phyloP scores from a whole-genome alignment of 257 asterid genomes.

The Solanum tarijense region DNA sequence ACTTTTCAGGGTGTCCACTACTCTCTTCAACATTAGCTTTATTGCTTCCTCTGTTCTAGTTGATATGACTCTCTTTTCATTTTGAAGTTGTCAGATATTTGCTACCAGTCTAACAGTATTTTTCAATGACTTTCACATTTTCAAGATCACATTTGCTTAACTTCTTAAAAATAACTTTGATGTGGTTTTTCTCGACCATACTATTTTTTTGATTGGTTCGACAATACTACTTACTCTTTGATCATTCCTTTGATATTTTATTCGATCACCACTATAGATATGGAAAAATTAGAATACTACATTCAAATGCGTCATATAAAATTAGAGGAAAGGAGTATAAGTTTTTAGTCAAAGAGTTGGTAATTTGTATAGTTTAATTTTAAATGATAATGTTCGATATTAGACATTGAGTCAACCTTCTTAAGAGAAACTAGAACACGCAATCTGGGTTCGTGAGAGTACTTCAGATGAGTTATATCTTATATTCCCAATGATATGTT shows the following conservation, averaged over 20 bases:
- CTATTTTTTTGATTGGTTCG: background rate
- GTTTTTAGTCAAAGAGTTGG: background rate
- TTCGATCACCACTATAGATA: background rate
- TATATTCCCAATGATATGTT: too few species aligned
- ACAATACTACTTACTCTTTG: background rate
- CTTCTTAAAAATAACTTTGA: background rate
- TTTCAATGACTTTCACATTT: too few species aligned
- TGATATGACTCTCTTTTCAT: too few species aligned
- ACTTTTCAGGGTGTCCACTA: background rate
- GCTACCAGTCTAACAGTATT: too few species aligned
- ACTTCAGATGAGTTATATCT: background rate
- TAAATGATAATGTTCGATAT: background rate
- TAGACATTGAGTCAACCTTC: background rate
- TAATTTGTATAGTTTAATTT: too few species aligned
- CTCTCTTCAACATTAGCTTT: too few species aligned
- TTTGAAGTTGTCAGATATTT: too few species aligned
- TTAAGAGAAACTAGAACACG: background rate
- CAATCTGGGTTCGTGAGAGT: background rate
- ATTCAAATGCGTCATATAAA: background rate
- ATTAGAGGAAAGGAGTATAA: background rate
- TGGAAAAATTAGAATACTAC: background rate
- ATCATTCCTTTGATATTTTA: background rate
- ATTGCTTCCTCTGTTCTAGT: too few species aligned
- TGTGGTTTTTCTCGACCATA: background rate
- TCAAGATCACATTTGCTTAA: background rate